Evolutionary conservation across 805 yeast genomes (phyloP).

Genomic region (Metschnikowia borealis): DNA sequence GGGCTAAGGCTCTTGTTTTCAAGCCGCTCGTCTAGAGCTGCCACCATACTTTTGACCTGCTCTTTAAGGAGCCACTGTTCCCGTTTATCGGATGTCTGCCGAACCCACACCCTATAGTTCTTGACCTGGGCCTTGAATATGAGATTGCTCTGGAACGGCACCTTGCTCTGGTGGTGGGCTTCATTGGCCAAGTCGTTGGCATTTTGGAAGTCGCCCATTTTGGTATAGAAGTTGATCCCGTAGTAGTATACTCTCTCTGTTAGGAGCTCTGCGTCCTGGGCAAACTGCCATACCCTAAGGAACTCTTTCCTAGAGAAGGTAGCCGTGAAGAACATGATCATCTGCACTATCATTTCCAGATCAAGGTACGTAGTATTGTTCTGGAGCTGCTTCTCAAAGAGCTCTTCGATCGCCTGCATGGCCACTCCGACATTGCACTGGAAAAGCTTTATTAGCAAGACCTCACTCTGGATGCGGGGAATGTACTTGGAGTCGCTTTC

Average conservation of each 20-base stretch:
- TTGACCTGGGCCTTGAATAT: slow-evolving; percentile 27
- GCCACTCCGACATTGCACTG: slow-evolving; percentile 26
- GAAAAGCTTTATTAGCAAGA: slow-evolving; percentile 26
- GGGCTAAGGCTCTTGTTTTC: slow-evolving; percentile 6
- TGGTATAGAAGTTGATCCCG: slow-evolving; percentile 27
- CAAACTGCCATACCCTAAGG: slow-evolving; percentile 18
- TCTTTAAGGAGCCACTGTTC: slow-evolving; percentile 8
- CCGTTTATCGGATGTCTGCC: slow-evolving; percentile 9
- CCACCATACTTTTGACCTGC: slow-evolving; percentile 13
- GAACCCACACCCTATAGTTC: slow-evolving; percentile 30
- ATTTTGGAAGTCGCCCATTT: slow-evolving; percentile 25
- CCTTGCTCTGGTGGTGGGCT: slow-evolving; percentile 27
- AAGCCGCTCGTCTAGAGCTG: slow-evolving; percentile 7
- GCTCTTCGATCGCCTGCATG: slow-evolving; percentile 21
- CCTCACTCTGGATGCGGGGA: slow-evolving; percentile 21
- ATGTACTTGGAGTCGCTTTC: slow-evolving; percentile 17
- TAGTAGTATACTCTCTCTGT: slow-evolving; percentile 26
- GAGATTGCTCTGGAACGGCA: slow-evolving; percentile 28
- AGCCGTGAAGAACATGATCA: slow-evolving; percentile 22
- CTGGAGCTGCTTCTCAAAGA: slow-evolving; percentile 19
- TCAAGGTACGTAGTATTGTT: slow-evolving; percentile 17
- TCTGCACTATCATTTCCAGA: slow-evolving; percentile 13
- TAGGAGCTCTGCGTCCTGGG: slow-evolving; percentile 16
- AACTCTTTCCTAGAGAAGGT: slow-evolving; percentile 21
- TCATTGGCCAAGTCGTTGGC: slow-evolving; percentile 32